Conservation (phyloP, 1,139 yeast species). For the Kodamaea ohmeri region DNA sequence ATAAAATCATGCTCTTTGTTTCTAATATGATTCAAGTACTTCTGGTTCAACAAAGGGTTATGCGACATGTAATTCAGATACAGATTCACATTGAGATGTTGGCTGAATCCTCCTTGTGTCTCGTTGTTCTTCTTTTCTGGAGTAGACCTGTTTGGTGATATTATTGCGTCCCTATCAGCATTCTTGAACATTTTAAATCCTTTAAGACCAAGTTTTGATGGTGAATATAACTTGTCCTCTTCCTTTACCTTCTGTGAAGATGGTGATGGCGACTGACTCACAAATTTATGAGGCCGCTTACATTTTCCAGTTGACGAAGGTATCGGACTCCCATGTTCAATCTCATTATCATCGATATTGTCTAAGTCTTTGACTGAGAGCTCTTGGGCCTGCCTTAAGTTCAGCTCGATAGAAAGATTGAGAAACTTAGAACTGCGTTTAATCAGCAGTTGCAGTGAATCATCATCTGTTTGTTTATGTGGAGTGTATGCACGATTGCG, state of each 20-base stretch:
- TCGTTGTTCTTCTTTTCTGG: constrained; percentile 16
- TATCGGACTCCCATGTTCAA: constrained; percentile 11
- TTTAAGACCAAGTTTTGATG: constrained; percentile 31
- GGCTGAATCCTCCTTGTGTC: no score
- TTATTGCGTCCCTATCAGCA: constrained; percentile 31
- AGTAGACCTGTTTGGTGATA: constrained; percentile 30
- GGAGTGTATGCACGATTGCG: constrained; percentile 1
- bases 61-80: neutral
- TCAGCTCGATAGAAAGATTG: constrained; percentile 44
- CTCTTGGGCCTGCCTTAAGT: constrained; percentile 13
- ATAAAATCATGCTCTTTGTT: neutral
- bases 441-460: constrained; percentile 30
- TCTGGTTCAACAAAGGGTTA: constrained; percentile 1
- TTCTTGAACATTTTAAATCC: constrained; percentile 38
- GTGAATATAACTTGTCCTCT: constrained; percentile 22
- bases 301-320: constrained; percentile 32
- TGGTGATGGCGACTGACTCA: constrained; percentile 48
- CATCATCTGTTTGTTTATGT: constrained; percentile 12
- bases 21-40: neutral
- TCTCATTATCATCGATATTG: constrained; percentile 30
- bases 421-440: constrained; percentile 48
- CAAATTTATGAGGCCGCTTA: constrained; percentile 47
- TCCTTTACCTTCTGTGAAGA: constrained; percentile 19
- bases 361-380: constrained; percentile 22
- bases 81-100: no score